Base-by-base conservation (phyloP, 805 yeast species). In the Yamadazyma kitorensis region DNA sequence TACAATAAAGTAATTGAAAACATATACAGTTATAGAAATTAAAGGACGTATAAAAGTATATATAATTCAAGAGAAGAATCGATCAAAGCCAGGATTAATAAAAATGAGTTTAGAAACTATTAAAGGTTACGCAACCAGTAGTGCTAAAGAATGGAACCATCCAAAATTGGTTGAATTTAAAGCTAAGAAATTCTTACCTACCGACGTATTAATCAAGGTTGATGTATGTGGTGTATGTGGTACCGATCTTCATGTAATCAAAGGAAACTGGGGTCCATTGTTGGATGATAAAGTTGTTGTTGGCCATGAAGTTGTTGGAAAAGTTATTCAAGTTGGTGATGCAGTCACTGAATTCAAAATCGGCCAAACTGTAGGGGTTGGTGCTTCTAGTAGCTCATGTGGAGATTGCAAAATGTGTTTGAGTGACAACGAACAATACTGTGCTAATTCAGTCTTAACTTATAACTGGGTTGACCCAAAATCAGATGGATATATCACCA, bases 361-460 rank as follows among this genome's bases (percentile, higher is more conserved):
- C 17, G 95, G 95, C 34, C 81, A 86, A 44, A 68, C 86, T 42
- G 94, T 82, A 16, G 95, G 93, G 32, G 72, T 83, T 31, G 95
- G 95, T 48, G 91, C 93, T 16, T 78, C 73, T 50, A 64, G 70
- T 15, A 65, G 61, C 32, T 64, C 82, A 18, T 85, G 95, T 64
- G 61, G 72, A 39, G 64, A 74, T n/a, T 86, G 95, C 61, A 47
- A 64, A 31, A 64, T 77, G 51, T 86, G 78, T 48, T 28, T 44
- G 7, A n/a, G 31, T 20, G 55, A 55, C 34, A 53, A 58, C 39
- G 70, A 68, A 44, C 64, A 61, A 37, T 76, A 75, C 63, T 85
- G 94, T 62, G 36, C 43, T 10, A 53, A 66, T 12, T 56, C 61
- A 31, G 67, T 66, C 22, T 47, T 52, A 27, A 83, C 91, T 12